Evolutionary conservation across 805 yeast genomes (phyloP).

Genomic region (Tetrapisispora namnaoensis): DNA sequence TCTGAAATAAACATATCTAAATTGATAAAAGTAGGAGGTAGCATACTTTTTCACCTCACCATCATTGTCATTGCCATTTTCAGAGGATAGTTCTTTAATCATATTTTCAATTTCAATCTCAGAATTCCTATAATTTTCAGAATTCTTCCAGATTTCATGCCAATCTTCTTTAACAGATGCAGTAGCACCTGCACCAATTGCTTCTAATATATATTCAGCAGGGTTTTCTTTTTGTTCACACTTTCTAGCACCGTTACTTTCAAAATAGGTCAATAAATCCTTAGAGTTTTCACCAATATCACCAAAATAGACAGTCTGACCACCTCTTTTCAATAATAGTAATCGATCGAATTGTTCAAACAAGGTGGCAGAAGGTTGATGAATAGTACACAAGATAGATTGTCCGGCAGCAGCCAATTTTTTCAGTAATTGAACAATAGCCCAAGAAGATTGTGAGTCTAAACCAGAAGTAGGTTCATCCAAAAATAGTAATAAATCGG

Average conservation of each 20-base stretch:
- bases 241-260: constrained; percentile 53
- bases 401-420: constrained; percentile 40
- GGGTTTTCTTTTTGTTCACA: constrained; percentile 38
- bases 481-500: constrained; percentile 36
- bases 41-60: constrained; percentile 15
- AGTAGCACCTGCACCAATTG: constrained; percentile 39
- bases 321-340: constrained; percentile 41
- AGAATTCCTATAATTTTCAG: constrained; percentile 26
- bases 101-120: constrained; percentile 25
- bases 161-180: constrained; percentile 42
- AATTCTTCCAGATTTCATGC: constrained; percentile 49
- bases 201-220: constrained; percentile 37
- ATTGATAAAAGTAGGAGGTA: constrained; percentile 38
- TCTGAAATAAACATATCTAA: constrained; percentile 33
- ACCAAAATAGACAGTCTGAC: constrained; percentile 35
- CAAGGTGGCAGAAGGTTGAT: constrained; percentile 45
- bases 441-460: constrained; percentile 44
- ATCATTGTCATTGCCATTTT: constrained; percentile 3
- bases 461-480: constrained; percentile 48
- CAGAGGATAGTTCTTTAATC: constrained; percentile 19
- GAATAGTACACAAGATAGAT: constrained; percentile 46
- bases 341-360: constrained; percentile 40
- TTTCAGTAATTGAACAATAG: constrained; percentile 38
- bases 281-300: constrained; percentile 32
- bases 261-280: constrained; percentile 50